Percentiles rank a stretch among this genome's conserved stretches.
Evolutionary conservation across 345 rosid genomes (phyloP).

Genomic region (Garcia nutans): DNA sequence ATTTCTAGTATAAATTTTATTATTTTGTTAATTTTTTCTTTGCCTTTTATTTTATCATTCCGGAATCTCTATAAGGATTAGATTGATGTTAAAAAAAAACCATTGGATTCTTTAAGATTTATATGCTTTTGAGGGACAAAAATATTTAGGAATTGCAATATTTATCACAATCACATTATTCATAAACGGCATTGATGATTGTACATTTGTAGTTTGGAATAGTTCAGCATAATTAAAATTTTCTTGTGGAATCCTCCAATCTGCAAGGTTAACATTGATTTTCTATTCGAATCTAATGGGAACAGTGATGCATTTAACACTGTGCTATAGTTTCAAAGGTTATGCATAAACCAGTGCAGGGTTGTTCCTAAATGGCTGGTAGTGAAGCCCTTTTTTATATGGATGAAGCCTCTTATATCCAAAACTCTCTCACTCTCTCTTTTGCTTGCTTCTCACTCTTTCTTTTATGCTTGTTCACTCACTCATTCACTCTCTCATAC

Average conservation of each 20-base stretch:
- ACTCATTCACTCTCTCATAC: neutral
- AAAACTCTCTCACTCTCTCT: neutral
- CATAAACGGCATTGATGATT: too few relatives aligned
- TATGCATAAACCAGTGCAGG: neutral
- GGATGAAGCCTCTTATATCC: neutral
- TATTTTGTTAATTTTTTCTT: neutral
- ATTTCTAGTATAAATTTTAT: neutral
- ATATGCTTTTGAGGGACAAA: too few relatives aligned
- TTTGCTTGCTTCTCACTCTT: neutral
- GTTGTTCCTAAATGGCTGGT: neutral
- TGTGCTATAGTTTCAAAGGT: neutral
- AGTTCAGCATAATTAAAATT: neutral
- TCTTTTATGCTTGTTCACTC: neutral
- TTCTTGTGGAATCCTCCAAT: neutral
- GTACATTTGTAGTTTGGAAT: neutral
- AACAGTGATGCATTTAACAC: neutral
- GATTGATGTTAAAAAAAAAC: neutral
- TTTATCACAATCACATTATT: too few relatives aligned
- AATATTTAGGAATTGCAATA: neutral
- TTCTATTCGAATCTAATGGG: neutral
- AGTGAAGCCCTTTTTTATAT: neutral
- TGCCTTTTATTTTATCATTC: neutral
- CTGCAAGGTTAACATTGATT: neutral
- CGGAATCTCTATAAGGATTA: neutral
- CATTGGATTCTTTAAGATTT: neutral